Conservation (phyloP, 371 early-diverging fungal genomes). For the Paraphysoderma sedebokerense region DNA sequence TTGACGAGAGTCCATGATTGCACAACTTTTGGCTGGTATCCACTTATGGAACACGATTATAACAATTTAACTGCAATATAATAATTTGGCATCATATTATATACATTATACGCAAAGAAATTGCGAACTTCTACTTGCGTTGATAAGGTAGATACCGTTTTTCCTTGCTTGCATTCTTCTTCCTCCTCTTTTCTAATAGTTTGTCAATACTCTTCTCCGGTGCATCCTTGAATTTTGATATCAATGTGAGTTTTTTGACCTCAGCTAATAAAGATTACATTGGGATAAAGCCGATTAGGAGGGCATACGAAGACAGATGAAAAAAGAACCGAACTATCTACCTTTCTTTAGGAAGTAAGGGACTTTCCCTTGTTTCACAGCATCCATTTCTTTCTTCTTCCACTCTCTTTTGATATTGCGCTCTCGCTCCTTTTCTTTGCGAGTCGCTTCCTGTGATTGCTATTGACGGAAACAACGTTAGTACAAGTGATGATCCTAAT, state of each 20-base stretch:
- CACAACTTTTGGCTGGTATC: no score
- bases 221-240: constrained; percentile 52
- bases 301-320: not conserved
- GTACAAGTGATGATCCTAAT: not conserved
- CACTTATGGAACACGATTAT: no score
- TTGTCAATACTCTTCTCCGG: constrained; percentile 54
- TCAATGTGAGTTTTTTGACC: constrained; percentile 53
- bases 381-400: constrained; percentile 56
- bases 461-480: not conserved
- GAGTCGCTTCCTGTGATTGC: constrained; percentile 5
- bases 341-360: constrained; percentile 77
- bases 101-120: no score
- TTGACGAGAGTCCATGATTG: no score
- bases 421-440: constrained; percentile 30
- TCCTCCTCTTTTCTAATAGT: constrained; percentile 67
- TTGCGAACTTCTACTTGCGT: no score
- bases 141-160: constrained; percentile 3
- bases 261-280: constrained; percentile 30
- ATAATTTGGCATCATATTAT: no score
- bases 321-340: constrained; percentile 11
- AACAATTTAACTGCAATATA: no score
- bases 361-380: constrained; percentile 65
- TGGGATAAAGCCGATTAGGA: not conserved
- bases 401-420: constrained; percentile 49
- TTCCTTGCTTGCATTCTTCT: constrained; percentile 71